phyloP scores from a whole-genome alignment of 148 eudicot genomes.

The Amaranthus hypochondriacus region DNA sequence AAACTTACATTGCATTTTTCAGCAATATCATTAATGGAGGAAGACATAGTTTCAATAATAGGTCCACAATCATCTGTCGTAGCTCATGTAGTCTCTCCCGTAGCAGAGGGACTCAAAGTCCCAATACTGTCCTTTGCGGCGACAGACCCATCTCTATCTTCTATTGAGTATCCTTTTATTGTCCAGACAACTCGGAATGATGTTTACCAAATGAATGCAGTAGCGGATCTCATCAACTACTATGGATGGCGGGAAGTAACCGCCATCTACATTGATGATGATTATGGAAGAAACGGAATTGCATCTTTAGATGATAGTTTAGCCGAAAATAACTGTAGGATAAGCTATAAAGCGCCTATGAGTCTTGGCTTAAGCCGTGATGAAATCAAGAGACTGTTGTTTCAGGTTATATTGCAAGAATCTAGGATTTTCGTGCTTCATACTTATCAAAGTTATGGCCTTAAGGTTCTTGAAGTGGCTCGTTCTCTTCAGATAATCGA shows the following conservation, averaged over 20 bases:
- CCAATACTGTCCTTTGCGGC: slow-evolving; percentile 62
- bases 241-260: slow-evolving; percentile 59
- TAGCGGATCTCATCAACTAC: slow-evolving; percentile 48
- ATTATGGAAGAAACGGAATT: slow-evolving; percentile 63
- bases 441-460: slow-evolving; percentile 33
- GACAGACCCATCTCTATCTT: slow-evolving; percentile 55
- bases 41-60: slow-evolving; percentile 52
- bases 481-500: slow-evolving; percentile 48
- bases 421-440: slow-evolving; percentile 60
- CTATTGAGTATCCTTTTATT: slow-evolving; percentile 50
- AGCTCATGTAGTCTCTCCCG: slow-evolving; percentile 43
- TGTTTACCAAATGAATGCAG: slow-evolving; percentile 59
- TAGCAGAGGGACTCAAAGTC: slow-evolving; percentile 58
- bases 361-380: slow-evolving; percentile 30
- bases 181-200: slow-evolving; percentile 48
- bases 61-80: slow-evolving; percentile 63
- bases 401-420: slow-evolving; percentile 37
- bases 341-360: slow-evolving; percentile 48
- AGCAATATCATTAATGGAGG: slow-evolving; percentile 74
- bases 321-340: slow-evolving; percentile 35
- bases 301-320: slow-evolving; percentile 42
- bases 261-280: slow-evolving; percentile 59
- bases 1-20: slow-evolving; percentile 12
- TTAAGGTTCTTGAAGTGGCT: slow-evolving; percentile 45
- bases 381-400: slow-evolving; percentile 41